Evolutionary conservation across 2,329 filamentous ascomycete species (phyloP), one percentile per base, ranked within the genome.

Genomic region (Tolypocladium ophioglossoides): DNA sequence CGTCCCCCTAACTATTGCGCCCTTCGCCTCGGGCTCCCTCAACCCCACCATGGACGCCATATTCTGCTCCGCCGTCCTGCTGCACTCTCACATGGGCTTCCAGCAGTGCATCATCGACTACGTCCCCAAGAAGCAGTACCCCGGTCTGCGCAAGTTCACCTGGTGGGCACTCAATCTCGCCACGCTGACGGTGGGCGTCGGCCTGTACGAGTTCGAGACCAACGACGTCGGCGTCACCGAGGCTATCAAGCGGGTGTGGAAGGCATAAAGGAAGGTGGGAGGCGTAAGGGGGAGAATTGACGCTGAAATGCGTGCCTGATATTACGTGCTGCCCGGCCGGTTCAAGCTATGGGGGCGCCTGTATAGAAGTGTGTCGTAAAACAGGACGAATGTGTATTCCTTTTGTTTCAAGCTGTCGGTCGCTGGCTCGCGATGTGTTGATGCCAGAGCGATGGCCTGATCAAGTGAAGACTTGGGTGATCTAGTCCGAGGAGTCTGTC

Each of bases 121-220:
- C 77, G 79, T 99, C 64, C 92, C 92, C 61, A 74, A 72, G 60
- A 79, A 79, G 68, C 79, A 83, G 64, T 79, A 87, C 62, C 89
- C 91, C 51, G 82, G 79, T 61, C 72, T 82, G 57, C 82, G 83
- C 69, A 84, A 82, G 67, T 53, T 76, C n/a, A 78, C 85, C 68
- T 82, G 80, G 71, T 97, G 91, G 91, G 76, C 78, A 39, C 82
- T 97, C 59, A 91, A 91, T 66, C 74, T 78, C 48, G 85, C 82
- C 56, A 96, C 95, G 12, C 77, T 92, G 55, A 76, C 89, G 52
- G 89, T 91, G 58, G 91, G 88, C 51, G 79, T 96, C 61, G 91
- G 91, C 55, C 79, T 97, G 66, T 99, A 99, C 75, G 92, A 97
- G 73, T 97, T 97, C 66, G 94, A 99, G 84, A 99, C 94, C 35